Percentiles rank a stretch among this genome's conserved stretches.
Conservation (phyloP, 148 eudicot species). For the Hydrangea macrophylla region DNA sequence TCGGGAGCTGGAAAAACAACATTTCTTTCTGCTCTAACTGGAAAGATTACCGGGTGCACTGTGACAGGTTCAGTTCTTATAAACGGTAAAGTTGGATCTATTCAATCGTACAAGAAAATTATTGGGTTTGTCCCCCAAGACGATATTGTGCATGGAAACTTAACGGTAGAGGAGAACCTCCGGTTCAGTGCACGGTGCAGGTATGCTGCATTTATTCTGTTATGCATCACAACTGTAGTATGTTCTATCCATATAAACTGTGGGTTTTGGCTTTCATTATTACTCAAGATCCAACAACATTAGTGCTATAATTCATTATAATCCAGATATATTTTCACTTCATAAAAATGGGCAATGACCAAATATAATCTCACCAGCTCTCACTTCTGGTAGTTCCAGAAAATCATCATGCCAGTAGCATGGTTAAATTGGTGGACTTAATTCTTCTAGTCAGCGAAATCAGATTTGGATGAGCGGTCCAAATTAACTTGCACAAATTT, state of each 20-base stretch:
- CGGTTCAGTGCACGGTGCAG: constrained; percentile 89
- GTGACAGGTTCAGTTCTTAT: constrained; percentile 59
- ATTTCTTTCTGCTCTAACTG: constrained; percentile 69
- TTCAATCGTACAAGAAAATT: constrained; percentile 65
- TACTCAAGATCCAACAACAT: not conserved
- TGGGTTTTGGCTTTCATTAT: not conserved
- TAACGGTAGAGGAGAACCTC: constrained; percentile 84
- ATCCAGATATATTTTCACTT: too few relatives aligned
- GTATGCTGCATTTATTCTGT: constrained; percentile 22
- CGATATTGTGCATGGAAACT: constrained; percentile 86
- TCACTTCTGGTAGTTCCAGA: not conserved
- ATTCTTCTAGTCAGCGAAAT: too few relatives aligned
- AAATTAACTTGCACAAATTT: too few relatives aligned
- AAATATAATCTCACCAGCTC: not conserved
- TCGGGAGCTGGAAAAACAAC: constrained; percentile 94
- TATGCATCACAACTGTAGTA: not conserved
- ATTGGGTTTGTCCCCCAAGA: constrained; percentile 92
- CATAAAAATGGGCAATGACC: not conserved
- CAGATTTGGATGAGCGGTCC: too few relatives aligned
- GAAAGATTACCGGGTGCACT: constrained; percentile 62
- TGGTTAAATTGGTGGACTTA: too few relatives aligned
- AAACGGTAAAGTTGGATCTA: constrained; percentile 58
- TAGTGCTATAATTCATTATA: not conserved
- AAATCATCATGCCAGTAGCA: not conserved
- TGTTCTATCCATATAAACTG: not conserved